Conservation (phyloP, 371 early-diverging fungal species). For the Mortierella sp. region DNA sequence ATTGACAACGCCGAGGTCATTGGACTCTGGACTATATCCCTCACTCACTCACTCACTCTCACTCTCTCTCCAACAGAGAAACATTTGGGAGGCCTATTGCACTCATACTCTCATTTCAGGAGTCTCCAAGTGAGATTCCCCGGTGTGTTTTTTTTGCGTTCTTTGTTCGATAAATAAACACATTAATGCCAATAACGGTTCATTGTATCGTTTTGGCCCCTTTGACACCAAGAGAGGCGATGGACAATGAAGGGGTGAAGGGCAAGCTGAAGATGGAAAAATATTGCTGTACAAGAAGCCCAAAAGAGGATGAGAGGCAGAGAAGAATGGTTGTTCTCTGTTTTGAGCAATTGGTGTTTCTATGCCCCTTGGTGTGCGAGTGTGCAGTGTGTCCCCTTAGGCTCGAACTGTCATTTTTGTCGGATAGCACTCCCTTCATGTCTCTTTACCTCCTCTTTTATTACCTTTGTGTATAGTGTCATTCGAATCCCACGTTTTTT, state of each 20-base stretch:
- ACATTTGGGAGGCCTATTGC: neutral
- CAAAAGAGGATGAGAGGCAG: neutral
- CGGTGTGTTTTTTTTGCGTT: neutral
- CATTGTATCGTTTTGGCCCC: neutral
- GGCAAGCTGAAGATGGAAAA: neutral
- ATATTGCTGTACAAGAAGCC: neutral
- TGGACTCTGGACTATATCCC: neutral
- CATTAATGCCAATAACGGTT: neutral
- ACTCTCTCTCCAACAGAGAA: no score
- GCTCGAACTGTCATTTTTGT: neutral
- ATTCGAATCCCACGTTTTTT: slow-evolving; percentile 7
- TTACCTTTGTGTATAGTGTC: neutral
- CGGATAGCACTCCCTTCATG: neutral
- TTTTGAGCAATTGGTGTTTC: slow-evolving; percentile 1
- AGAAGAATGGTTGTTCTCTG: neutral
- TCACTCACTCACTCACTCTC: neutral
- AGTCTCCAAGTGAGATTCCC: neutral
- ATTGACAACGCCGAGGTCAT: neutral
- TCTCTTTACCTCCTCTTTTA: neutral
- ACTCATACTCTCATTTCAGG: neutral
- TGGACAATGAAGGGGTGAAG: neutral
- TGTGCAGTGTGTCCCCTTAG: neutral
- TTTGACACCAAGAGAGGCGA: neutral
- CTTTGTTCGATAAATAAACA: neutral
- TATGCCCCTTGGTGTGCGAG: neutral